Conservation (phyloP, 371 early-diverging fungal genomes). For the Haplosporangium sp. region DNA sequence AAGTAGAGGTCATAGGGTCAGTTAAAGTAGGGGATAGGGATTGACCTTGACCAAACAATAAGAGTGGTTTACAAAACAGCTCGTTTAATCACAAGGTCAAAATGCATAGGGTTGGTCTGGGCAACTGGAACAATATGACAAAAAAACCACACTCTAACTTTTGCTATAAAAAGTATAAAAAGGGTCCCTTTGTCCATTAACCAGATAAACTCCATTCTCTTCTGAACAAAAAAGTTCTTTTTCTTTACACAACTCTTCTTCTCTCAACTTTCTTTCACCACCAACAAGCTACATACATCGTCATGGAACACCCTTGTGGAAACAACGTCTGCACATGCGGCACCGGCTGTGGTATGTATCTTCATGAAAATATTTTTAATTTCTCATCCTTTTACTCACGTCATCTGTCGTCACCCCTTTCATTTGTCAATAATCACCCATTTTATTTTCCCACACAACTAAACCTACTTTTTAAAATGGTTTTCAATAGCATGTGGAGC, state of each 20-base stretch:
- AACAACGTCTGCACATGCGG: slow-evolving; percentile 47
- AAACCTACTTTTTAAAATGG: too few relatives aligned
- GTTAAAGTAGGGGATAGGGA: too few relatives aligned
- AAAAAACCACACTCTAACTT: too few relatives aligned
- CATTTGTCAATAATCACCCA: neutral
- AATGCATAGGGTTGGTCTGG: too few relatives aligned
- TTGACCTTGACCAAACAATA: too few relatives aligned
- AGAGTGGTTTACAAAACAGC: too few relatives aligned
- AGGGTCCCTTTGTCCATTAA: neutral
- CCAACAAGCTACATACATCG: neutral
- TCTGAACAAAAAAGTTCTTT: too few relatives aligned
- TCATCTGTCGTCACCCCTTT: slow-evolving; percentile 30
- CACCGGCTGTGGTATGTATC: slow-evolving; percentile 28
- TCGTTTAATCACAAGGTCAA: too few relatives aligned
- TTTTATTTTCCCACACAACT: neutral
- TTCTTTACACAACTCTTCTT: neutral
- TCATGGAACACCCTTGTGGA: slow-evolving; percentile 44
- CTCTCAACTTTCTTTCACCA: neutral
- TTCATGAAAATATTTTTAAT: neutral
- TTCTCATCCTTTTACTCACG: slow-evolving; percentile 7
- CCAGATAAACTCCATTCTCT: neutral
- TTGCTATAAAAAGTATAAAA: neutral
- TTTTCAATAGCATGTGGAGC: slow-evolving; percentile 23
- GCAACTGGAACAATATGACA: neutral
- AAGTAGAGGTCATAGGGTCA: too few relatives aligned